phyloP scores from a whole-genome alignment of 768 basidiomycete genomes.

The Royoungia palumana region DNA sequence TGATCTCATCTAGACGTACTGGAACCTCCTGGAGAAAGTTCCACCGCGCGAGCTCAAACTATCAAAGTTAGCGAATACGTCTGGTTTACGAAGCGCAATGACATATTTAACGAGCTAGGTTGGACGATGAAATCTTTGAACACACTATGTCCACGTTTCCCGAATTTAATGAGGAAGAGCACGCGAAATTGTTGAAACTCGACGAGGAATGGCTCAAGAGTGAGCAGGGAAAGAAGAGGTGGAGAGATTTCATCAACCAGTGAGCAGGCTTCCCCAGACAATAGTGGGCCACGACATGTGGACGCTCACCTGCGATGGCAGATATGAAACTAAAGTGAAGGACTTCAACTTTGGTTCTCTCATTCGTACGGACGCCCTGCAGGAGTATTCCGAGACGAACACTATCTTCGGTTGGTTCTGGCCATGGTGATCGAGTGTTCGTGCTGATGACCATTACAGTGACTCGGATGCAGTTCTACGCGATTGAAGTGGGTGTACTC shows the following conservation, averaged over 20 bases:
- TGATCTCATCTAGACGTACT: slow-evolving; percentile 69
- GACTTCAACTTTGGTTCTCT: slow-evolving; percentile 98
- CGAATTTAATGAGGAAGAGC: slow-evolving; percentile 54
- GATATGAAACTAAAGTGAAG: slow-evolving; percentile 86
- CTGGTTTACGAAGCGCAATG: slow-evolving; percentile 6
- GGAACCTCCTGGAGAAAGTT: slow-evolving; percentile 86
- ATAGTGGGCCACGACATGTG: background rate
- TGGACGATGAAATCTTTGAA: slow-evolving; percentile 89
- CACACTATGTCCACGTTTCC: slow-evolving; percentile 79
- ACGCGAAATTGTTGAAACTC: slow-evolving; percentile 51
- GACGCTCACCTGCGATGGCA: slow-evolving; percentile 26
- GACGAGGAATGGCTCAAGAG: slow-evolving; percentile 96
- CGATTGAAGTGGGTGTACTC: slow-evolving; percentile 63
- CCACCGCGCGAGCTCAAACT: slow-evolving; percentile 71
- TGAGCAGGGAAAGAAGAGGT: slow-evolving; percentile 78
- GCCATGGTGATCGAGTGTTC: background rate
- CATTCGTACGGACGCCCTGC: slow-evolving; percentile 72
- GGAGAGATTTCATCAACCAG: slow-evolving; percentile 84
- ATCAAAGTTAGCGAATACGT: slow-evolving; percentile 59
- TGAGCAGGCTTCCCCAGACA: slow-evolving; percentile 33
- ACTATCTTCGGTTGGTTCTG: slow-evolving; percentile 79
- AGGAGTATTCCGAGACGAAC: slow-evolving; percentile 88
- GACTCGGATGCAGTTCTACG: slow-evolving; percentile 69
- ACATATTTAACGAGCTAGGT: slow-evolving; percentile 38
- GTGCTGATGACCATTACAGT: slow-evolving; percentile 18